Base-by-base conservation (phyloP, 345 rosid genomes). In the Bruguiera parviflora region DNA sequence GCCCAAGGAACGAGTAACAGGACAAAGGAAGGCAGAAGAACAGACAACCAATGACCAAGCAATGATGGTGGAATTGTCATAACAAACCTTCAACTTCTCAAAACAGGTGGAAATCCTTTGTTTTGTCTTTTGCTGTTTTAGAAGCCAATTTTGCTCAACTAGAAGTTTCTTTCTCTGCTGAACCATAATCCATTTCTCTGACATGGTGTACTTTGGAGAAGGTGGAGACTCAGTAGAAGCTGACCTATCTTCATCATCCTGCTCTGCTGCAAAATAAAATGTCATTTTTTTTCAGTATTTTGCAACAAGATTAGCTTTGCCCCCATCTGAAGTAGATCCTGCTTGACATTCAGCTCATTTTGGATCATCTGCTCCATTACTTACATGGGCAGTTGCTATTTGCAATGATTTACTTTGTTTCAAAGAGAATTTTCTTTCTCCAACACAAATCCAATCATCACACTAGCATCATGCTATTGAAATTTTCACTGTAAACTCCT, bases 161-260 rank as follows among this genome's bases (percentile, higher is more conserved):
- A 73, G 43, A 52, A 81, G 75, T 71, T 82, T 92, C 82, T 74
- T 85, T 72, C 81, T 87, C 79, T 80, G 92, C 66, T 75, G 81
- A 82, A 87, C 87, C 82, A 82, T 77, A 64, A 92, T 78, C 98
- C 96, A 92, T 63, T 87, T 92, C 82, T 92, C 94, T 63, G 81
- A 84, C 94, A 88, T 88, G 31, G 96, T 90, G 72, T 78, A 78
- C 84, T 83, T 88, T 49, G 92, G 92, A 66, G 86, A 71, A 52
- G 81, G 86, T 51, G 66, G 80, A 21, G 75, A 61, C 72, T 77
- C 83, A 65, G 67, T 55, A 74, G 78, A 68, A 60, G 77, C 72
- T 47, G 81, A 78, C 67, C 66, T 84, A 69, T 77, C 91, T 72
- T 84, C 92, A 71, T 78, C 87, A 19, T 78, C 88, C 71, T 85